phyloP scores from a whole-genome alignment of 331 rosid species.

The Acacia concinna region DNA sequence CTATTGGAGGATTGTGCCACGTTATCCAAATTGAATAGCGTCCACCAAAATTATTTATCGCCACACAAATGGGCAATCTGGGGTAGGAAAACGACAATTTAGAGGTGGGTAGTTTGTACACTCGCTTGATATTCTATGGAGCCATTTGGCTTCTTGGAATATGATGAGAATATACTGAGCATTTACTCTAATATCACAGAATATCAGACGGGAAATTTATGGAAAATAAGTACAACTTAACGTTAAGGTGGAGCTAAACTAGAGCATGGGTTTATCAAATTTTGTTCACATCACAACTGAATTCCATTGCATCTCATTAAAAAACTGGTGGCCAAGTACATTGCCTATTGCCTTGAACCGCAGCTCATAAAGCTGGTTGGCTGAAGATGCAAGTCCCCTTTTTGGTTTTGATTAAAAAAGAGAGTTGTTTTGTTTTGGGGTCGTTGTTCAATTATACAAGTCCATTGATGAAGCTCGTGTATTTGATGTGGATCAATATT shows the following conservation, averaged over 20 bases:
- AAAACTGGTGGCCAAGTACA: background rate
- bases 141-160: background rate
- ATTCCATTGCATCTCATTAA: background rate
- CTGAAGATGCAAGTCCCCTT: background rate
- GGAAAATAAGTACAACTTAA: background rate
- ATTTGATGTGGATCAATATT: no score
- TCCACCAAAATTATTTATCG: background rate
- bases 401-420: background rate
- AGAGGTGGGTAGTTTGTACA: background rate
- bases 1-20: constrained; percentile 21
- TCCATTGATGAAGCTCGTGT: no score
- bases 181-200: no score
- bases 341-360: background rate
- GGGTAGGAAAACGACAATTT: background rate
- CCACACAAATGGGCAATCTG: background rate
- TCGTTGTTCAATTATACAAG: no score
- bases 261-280: background rate
- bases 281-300: no score
- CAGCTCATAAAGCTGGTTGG: background rate
- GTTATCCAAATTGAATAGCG: constrained; percentile 11
- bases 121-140: background rate
- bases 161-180: background rate
- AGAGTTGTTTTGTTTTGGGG: no score
- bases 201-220: background rate
- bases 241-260: background rate